A percentile compares a stretch with the other conserved stretches of the same genome.
These are phyloP conservation scores for Epichloe gansuensis DNA, from an alignment of 2,329 filamentous ascomycete species.

Conservation along the genomic window DNA sequence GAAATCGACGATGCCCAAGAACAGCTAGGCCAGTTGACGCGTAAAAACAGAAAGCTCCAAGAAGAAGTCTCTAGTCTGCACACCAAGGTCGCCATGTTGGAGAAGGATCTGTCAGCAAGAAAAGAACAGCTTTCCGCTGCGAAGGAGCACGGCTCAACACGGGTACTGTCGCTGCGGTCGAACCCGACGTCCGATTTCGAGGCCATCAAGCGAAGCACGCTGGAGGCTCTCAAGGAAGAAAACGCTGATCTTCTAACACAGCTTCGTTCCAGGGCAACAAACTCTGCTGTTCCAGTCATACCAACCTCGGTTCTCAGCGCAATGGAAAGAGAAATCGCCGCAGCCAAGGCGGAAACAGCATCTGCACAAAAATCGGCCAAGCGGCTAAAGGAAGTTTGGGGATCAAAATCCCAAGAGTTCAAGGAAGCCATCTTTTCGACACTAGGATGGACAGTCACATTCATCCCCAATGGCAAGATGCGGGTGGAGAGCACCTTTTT, in stretches of 20 bases:
- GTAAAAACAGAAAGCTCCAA: slow-evolving; percentile 78
- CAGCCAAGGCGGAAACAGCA: slow-evolving; percentile 53
- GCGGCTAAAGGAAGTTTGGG: slow-evolving; percentile 87
- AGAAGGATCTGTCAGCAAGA: slow-evolving; percentile 61
- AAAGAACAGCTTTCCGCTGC: slow-evolving; percentile 58
- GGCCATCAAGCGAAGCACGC: slow-evolving; percentile 68
- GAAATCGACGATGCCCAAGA: slow-evolving; percentile 52
- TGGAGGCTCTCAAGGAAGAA: slow-evolving; percentile 66
- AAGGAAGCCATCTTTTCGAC: slow-evolving; percentile 87
- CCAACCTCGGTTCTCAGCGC: slow-evolving; percentile 66
- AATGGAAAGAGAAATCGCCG: slow-evolving; percentile 60
- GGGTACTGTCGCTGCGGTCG: slow-evolving; percentile 73
- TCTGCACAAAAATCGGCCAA: slow-evolving; percentile 72
- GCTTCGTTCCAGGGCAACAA: slow-evolving; percentile 35
- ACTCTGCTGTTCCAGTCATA: slow-evolving; percentile 46
- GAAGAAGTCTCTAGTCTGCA: slow-evolving; percentile 59
- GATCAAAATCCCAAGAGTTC: slow-evolving; percentile 82
- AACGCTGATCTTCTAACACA: slow-evolving; percentile 72
- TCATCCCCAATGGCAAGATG: slow-evolving; percentile 94
- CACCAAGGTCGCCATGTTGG: slow-evolving; percentile 55
- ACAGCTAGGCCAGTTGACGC: slow-evolving; percentile 67
- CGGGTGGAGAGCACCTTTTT: slow-evolving; percentile 79
- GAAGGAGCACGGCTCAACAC: slow-evolving; percentile 57
- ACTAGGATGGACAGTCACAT: slow-evolving; percentile 87
- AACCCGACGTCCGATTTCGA: slow-evolving; percentile 84